These are phyloP conservation scores for Cordyceps farinosa DNA, from an alignment of 2,329 filamentous ascomycete genomes.

Conservation along the genomic window DNA sequence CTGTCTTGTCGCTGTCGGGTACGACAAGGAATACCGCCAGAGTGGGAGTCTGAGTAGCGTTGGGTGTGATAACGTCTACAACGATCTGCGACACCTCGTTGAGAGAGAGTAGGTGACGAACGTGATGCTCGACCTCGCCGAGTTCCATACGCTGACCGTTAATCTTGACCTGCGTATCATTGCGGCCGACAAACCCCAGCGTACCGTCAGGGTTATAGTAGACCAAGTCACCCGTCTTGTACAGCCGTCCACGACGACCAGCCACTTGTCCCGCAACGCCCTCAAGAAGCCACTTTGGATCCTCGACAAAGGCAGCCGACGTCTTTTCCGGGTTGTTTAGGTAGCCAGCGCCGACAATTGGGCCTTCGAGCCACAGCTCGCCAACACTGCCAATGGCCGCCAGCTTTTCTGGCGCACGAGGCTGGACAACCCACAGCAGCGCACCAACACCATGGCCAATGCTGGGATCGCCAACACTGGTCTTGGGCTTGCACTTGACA, in stretches of 20 bases:
- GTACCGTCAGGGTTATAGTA: conserved; percentile 34
- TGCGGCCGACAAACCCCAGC: conserved; percentile 20
- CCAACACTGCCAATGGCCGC: conserved; percentile 4
- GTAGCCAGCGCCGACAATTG: conserved; percentile 8
- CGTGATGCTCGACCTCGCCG: conserved; percentile 21
- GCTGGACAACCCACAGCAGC: conserved; percentile 3
- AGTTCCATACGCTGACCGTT: conserved; percentile 22
- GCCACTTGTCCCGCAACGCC: conserved; percentile 19
- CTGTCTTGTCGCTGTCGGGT: neutral
- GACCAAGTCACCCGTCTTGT: conserved; percentile 52
- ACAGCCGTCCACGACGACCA: conserved; percentile 39
- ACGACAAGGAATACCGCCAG: neutral
- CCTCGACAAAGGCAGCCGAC: conserved; percentile 29
- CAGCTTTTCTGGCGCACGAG: neutral
- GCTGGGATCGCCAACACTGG: neutral
- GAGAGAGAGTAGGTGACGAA: neutral
- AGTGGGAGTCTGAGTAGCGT: neutral
- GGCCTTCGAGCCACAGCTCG: conserved; percentile 16
- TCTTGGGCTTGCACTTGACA: too few species aligned
- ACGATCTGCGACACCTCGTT: neutral
- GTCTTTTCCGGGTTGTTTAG: conserved; percentile 24
- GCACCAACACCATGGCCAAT: conserved; percentile 10
- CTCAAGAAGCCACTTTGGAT: conserved; percentile 31
- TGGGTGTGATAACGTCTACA: neutral
- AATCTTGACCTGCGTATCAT: conserved; percentile 22